phyloP scores from a whole-genome alignment of 2,329 filamentous ascomycete species.

The Aspergillus eucalypticola region DNA sequence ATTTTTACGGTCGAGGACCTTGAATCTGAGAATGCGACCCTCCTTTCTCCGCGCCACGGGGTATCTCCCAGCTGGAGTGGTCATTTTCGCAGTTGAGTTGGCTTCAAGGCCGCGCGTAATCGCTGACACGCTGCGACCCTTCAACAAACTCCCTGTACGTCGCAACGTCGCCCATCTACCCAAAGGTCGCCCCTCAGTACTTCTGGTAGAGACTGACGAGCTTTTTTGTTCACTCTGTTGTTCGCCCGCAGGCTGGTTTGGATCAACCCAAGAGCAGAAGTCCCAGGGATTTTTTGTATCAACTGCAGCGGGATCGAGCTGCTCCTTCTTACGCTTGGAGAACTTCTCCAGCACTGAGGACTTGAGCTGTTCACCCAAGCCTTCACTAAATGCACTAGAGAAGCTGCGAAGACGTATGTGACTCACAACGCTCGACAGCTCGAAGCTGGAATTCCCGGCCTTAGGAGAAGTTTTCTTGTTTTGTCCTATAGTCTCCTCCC shows the following conservation, averaged over 20 bases:
- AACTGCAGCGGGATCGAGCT: neutral
- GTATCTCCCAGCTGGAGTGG: slow-evolving; percentile 8
- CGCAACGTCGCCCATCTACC: slow-evolving; percentile 14
- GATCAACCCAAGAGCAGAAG: slow-evolving; percentile 18
- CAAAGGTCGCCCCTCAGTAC: slow-evolving; percentile 7
- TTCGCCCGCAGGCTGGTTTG: slow-evolving; percentile 6
- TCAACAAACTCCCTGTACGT: slow-evolving; percentile 17
- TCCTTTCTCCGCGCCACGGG: slow-evolving; percentile 16
- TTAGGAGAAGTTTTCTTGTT: slow-evolving; percentile 3
- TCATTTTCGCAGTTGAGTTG: slow-evolving; percentile 9
- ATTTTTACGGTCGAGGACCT: slow-evolving; percentile 8
- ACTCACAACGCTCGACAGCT: slow-evolving; percentile 17
- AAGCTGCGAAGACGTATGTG: slow-evolving; percentile 16
- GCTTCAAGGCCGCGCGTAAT: slow-evolving; percentile 16
- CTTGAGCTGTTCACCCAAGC: slow-evolving; percentile 12
- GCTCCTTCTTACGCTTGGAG: slow-evolving; percentile 13
- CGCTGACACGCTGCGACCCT: slow-evolving; percentile 15
- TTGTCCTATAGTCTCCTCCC: neutral
- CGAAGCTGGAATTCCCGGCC: slow-evolving; percentile 10
- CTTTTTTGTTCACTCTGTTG: slow-evolving; percentile 4
- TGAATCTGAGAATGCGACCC: slow-evolving; percentile 16
- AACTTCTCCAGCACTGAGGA: slow-evolving; percentile 24
- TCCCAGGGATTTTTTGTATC: slow-evolving; percentile 17
- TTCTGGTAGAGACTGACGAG: neutral
- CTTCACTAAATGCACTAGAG: slow-evolving; percentile 14